Evolutionary conservation across 2,329 filamentous ascomycete genomes (phyloP).

Genomic region (Coleophoma eucalyptorum): DNA sequence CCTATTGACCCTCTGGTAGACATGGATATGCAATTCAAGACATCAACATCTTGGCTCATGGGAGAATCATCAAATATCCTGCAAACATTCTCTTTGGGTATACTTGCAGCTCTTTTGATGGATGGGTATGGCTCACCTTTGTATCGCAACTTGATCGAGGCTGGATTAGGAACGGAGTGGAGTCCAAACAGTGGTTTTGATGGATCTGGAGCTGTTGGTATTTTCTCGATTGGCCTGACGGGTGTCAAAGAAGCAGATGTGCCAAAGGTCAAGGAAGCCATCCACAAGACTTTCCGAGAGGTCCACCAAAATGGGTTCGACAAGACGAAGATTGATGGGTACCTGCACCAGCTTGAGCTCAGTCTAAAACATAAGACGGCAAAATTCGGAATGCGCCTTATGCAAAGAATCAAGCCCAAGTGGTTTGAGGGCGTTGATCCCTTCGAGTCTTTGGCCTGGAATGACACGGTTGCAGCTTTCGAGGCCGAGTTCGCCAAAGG

Average conservation of each 20-base stretch:
- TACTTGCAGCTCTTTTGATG: slow-evolving; percentile 80
- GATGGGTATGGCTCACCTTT: slow-evolving; percentile 95
- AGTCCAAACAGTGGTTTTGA: slow-evolving; percentile 95
- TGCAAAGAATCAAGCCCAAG: slow-evolving; percentile 82
- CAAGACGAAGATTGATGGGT: slow-evolving; percentile 84
- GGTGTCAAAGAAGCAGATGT: slow-evolving; percentile 84
- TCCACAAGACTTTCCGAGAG: slow-evolving; percentile 69
- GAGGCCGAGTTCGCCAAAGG: slow-evolving; percentile 71
- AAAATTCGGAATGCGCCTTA: slow-evolving; percentile 85
- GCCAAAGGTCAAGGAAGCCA: slow-evolving; percentile 67
- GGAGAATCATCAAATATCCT: slow-evolving; percentile 78
- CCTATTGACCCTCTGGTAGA: slow-evolving; percentile 86
- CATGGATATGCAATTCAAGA: slow-evolving; percentile 85
- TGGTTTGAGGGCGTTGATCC: slow-evolving; percentile 97
- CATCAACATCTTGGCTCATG: slow-evolving; percentile 88
- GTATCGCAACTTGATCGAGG: slow-evolving; percentile 84
- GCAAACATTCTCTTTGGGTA: slow-evolving; percentile 81
- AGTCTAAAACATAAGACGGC: slow-evolving; percentile 93
- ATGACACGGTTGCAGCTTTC: slow-evolving; percentile 81
- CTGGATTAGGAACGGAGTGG: slow-evolving; percentile 87
- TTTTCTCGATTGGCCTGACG: slow-evolving; percentile 87
- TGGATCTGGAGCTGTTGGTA: slow-evolving; percentile 67
- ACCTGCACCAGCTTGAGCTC: slow-evolving; percentile 92
- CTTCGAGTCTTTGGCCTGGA: slow-evolving; percentile 88
- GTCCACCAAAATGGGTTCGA: slow-evolving; percentile 78